phyloP scores from a whole-genome alignment of 768 basidiomycete species.

The Leucocoprinus sp. region DNA sequence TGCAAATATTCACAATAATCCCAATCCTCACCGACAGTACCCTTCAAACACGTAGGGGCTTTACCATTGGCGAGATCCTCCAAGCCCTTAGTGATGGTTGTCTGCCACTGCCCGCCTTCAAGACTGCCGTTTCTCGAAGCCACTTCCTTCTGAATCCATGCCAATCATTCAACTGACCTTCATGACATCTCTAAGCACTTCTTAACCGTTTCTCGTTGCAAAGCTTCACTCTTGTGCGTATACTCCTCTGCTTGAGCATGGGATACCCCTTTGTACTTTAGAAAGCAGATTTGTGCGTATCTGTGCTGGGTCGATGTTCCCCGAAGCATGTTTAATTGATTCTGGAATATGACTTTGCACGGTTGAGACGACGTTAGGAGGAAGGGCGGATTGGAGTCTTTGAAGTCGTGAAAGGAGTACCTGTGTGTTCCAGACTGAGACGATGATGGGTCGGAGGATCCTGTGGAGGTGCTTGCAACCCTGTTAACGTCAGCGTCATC shows the following conservation, averaged over 20 bases:
- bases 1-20: constrained; percentile 74
- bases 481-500: neutral
- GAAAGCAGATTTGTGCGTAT: constrained; percentile 52
- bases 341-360: constrained; percentile 66
- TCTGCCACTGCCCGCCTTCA: constrained; percentile 48
- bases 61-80: constrained; percentile 44
- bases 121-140: constrained; percentile 49
- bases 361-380: constrained; percentile 62
- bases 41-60: constrained; percentile 42
- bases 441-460: neutral
- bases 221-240: constrained; percentile 61
- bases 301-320: constrained; percentile 60
- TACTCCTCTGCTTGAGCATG: constrained; percentile 80
- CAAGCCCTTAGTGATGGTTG: constrained; percentile 38
- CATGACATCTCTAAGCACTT: constrained; percentile 79
- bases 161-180: constrained; percentile 60
- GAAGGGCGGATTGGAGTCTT: constrained; percentile 66
- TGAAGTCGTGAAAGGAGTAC: constrained; percentile 65
- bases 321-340: constrained; percentile 50
- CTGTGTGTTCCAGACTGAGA: constrained; percentile 24
- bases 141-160: constrained; percentile 49
- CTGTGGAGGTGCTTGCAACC: neutral
- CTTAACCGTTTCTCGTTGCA: constrained; percentile 67
- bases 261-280: constrained; percentile 63
- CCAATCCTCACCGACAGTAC: constrained; percentile 67